Conservation (phyloP, 768 basidiomycete genomes). For the Phallus indusiatus region DNA sequence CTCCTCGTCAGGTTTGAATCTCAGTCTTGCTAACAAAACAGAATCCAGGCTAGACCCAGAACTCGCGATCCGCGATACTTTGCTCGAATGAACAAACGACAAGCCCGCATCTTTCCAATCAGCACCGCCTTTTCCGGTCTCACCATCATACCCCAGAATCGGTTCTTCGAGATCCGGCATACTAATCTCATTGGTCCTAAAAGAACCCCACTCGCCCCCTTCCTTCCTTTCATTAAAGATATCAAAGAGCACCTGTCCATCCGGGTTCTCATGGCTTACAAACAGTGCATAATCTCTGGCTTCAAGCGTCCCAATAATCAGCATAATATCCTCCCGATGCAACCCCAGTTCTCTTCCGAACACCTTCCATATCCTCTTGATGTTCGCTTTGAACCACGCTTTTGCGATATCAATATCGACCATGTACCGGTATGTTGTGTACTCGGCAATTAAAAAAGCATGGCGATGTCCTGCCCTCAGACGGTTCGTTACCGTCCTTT, state of each 20-base stretch:
- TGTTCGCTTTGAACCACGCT: slow-evolving; percentile 66
- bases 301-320: slow-evolving; percentile 60
- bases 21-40: slow-evolving; percentile 51
- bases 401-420: slow-evolving; percentile 53
- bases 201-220: slow-evolving; percentile 67
- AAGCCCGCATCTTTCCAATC: slow-evolving; percentile 17
- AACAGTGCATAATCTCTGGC: slow-evolving; percentile 67
- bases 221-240: slow-evolving; percentile 41
- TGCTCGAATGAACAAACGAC: slow-evolving; percentile 31
- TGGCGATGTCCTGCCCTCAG: slow-evolving; percentile 55
- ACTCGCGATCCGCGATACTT: slow-evolving; percentile 36
- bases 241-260: slow-evolving; percentile 62
- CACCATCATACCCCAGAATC: not conserved
- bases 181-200: slow-evolving; percentile 50
- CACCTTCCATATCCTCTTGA: slow-evolving; percentile 48
- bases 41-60: slow-evolving; percentile 32
- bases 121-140: slow-evolving; percentile 22
- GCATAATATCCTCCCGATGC: slow-evolving; percentile 26
- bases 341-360: slow-evolving; percentile 33
- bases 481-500: slow-evolving; percentile 48
- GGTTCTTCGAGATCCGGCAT: slow-evolving; percentile 23
- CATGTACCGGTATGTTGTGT: slow-evolving; percentile 60
- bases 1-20: slow-evolving; percentile 52
- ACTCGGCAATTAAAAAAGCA: slow-evolving; percentile 61
- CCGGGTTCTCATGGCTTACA: slow-evolving; percentile 61